phyloP scores from a whole-genome alignment of 2,329 filamentous ascomycete species.

The Penicillium sp. region DNA sequence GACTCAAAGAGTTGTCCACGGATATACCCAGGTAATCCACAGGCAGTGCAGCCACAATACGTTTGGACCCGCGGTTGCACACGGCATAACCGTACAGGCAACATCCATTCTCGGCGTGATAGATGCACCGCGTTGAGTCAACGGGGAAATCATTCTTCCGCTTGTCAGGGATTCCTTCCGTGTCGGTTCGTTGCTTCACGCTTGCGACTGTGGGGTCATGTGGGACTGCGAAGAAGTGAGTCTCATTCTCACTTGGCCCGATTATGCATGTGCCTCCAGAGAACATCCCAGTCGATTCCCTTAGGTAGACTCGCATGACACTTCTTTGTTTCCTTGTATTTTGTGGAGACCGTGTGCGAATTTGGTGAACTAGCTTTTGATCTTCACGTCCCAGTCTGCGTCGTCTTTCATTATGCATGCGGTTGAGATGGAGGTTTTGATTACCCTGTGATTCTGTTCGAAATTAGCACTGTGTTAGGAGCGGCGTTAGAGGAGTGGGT shows the following conservation, averaged over 20 bases:
- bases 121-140: background rate
- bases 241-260: slow-evolving; percentile 21
- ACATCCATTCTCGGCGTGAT: background rate
- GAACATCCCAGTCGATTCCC: slow-evolving; percentile 37
- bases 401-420: slow-evolving; percentile 51
- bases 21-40: background rate
- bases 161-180: background rate
- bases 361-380: slow-evolving; percentile 32
- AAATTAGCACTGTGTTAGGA: background rate
- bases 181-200: background rate
- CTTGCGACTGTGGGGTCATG: slow-evolving; percentile 9
- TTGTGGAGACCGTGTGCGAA: slow-evolving; percentile 34
- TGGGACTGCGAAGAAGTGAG: slow-evolving; percentile 48
- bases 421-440: background rate
- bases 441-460: background rate
- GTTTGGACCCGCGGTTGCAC: background rate
- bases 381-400: slow-evolving; percentile 38
- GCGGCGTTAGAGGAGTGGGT: background rate
- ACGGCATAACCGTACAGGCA: background rate
- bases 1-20: background rate
- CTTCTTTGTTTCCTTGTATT: slow-evolving; percentile 18
- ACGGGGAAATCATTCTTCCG: background rate
- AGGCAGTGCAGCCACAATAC: background rate
- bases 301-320: slow-evolving; percentile 22
- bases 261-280: slow-evolving; percentile 41